Percentiles rank a stretch among this genome's conserved stretches.
These are phyloP conservation scores for Aspergillus carbonarius DNA, from an alignment of 2,329 filamentous ascomycete species.

Conservation along the genomic window DNA sequence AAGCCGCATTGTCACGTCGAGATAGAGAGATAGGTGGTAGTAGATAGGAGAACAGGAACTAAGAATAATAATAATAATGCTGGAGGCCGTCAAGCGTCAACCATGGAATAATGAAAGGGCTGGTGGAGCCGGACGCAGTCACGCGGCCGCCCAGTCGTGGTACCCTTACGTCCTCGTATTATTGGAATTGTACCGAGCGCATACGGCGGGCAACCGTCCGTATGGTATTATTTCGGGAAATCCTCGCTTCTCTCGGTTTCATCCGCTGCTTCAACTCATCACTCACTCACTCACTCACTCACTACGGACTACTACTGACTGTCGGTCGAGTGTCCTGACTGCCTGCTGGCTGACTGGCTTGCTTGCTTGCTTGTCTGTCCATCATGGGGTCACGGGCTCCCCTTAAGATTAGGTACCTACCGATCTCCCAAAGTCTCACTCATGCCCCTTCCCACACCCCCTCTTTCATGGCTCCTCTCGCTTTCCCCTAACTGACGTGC, in stretches of 20 bases:
- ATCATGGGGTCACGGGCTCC: background rate
- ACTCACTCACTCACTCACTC: no score
- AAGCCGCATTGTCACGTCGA: background rate
- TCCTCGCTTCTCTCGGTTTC: constrained; percentile 7
- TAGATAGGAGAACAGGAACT: background rate
- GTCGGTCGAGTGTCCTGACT: background rate
- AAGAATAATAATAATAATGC: constrained; percentile 1
- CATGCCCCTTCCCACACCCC: no score
- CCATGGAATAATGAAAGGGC: constrained; percentile 8
- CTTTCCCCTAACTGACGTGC: background rate
- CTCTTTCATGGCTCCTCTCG: no score
- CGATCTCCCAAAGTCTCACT: background rate
- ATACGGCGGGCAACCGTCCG: background rate
- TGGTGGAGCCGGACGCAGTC: constrained; percentile 16
- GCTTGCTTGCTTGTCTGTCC: background rate
- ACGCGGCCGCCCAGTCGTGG: constrained; percentile 14
- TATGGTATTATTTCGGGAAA: constrained; percentile 6
- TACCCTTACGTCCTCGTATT: constrained; percentile 10
- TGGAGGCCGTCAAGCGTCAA: constrained; percentile 2
- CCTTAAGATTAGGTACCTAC: background rate
- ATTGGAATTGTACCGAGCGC: background rate
- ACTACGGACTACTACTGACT: no score
- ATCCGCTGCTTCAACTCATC: background rate
- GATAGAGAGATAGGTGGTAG: no score
- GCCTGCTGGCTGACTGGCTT: background rate